Evolutionary conservation across 2,329 filamentous ascomycete species (phyloP).

Genomic region (Stemphylium lycopersici): DNA sequence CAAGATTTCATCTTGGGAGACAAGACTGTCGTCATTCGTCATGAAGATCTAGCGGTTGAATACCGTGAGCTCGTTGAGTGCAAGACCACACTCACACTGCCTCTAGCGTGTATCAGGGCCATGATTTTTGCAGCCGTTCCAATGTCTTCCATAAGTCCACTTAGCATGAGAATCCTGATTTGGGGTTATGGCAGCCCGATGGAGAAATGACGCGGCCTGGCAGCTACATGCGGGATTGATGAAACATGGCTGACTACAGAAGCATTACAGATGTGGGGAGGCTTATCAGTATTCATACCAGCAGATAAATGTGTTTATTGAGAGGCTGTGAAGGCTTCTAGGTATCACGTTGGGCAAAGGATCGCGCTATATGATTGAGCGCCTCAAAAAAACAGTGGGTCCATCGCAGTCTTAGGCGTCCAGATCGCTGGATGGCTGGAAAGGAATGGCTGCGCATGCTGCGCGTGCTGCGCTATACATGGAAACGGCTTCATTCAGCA

Average conservation of each 20-base stretch:
- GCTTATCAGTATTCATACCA: not conserved
- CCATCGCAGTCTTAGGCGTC: not conserved
- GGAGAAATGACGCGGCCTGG: not conserved
- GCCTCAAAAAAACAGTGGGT: not conserved
- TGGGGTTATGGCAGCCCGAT: not conserved
- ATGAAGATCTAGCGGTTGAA: too few species aligned
- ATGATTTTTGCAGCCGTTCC: not conserved
- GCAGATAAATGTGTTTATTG: not conserved
- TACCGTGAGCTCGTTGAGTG: too few species aligned
- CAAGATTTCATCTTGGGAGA: too few species aligned
- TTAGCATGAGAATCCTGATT: not conserved
- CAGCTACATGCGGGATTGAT: not conserved
- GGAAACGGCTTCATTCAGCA: not conserved
- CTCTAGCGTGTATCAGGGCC: too few species aligned
- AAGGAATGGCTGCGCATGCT: not conserved
- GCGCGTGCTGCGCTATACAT: not conserved
- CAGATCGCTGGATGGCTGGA: not conserved
- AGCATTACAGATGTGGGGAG: not conserved
- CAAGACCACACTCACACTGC: too few species aligned
- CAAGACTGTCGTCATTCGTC: too few species aligned
- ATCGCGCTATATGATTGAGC: not conserved
- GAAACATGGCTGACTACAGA: not conserved
- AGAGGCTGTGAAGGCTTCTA: conserved; percentile 4
- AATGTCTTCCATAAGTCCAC: too few species aligned
- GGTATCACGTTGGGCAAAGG: conserved; percentile 5